These are phyloP conservation scores for Creolimax fragrantissima DNA, from an alignment of 78 protist genomes.

Conservation along the genomic window DNA sequence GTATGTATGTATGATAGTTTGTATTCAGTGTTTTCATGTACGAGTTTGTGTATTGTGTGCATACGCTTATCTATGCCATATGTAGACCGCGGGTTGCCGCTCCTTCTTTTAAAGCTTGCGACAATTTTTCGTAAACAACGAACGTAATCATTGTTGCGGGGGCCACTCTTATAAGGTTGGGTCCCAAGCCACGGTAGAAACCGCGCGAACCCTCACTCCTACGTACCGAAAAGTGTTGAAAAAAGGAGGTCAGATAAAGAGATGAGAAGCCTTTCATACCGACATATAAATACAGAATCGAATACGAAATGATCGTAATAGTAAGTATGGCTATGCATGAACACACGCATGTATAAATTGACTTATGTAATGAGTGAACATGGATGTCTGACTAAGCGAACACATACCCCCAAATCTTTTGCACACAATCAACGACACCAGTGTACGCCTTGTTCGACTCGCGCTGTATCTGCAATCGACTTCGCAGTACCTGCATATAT, in stretches of 20 bases:
- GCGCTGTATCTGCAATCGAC: background rate
- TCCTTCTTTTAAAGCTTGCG: background rate
- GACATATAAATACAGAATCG: too few relatives aligned
- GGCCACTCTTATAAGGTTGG: conserved; percentile 1
- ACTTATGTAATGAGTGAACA: too few relatives aligned
- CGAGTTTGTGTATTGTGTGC: background rate
- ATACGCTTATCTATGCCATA: background rate
- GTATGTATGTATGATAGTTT: background rate
- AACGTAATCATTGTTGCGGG: conserved; percentile 25
- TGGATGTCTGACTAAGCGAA: background rate
- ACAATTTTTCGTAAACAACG: conserved; percentile 2
- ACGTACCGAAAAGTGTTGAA: background rate
- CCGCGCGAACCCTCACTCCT: conserved; percentile 15
- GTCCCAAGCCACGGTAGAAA: conserved; percentile 24
- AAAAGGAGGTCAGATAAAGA: background rate
- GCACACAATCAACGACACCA: background rate
- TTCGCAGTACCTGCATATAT: background rate
- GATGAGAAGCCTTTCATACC: too few relatives aligned
- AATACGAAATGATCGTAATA: too few relatives aligned
- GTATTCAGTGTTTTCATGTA: background rate
- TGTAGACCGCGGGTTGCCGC: background rate
- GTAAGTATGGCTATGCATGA: too few relatives aligned
- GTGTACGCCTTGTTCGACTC: background rate
- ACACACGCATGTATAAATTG: background rate
- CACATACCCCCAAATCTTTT: background rate